These are phyloP conservation scores for Ceratobasidium sp. DNA, from an alignment of 1,284 basidiomycete species.

Conservation along the genomic window DNA sequence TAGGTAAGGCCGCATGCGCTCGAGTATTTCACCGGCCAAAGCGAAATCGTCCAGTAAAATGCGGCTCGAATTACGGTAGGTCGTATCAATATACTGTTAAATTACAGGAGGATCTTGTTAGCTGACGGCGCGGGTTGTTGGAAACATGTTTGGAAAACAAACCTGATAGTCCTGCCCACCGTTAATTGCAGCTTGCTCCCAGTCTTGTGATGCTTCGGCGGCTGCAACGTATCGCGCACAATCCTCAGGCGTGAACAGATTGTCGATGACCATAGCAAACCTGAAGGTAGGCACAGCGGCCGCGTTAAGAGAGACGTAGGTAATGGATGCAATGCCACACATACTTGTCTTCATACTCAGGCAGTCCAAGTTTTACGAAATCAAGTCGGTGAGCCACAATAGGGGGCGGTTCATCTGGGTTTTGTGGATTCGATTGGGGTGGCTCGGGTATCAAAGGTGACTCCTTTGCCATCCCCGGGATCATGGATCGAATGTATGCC, in stretches of 20 bases:
- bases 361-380: slow-evolving; percentile 32
- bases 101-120: not conserved
- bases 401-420: slow-evolving; percentile 38
- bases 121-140: not conserved
- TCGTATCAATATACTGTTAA: slow-evolving; percentile 15
- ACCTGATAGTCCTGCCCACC: slow-evolving; percentile 1
- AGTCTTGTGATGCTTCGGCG: slow-evolving; percentile 29
- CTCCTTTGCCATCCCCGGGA: not conserved
- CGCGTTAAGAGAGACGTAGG: not conserved
- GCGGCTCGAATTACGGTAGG: slow-evolving; percentile 42
- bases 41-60: slow-evolving; percentile 38
- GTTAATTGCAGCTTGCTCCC: slow-evolving; percentile 33
- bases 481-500: not conserved
- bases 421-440: slow-evolving; percentile 19
- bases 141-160: not conserved
- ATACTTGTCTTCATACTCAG: slow-evolving; percentile 36
- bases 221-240: slow-evolving; percentile 40
- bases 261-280: slow-evolving; percentile 43
- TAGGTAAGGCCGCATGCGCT: slow-evolving; percentile 36
- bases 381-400: slow-evolving; percentile 41
- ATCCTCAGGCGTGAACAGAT: slow-evolving; percentile 42
- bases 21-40: slow-evolving; percentile 30
- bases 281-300: not conserved
- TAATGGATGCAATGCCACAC: not conserved
- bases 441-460: slow-evolving; percentile 38